phyloP scores from a whole-genome alignment of 169 alveolate species.

The Toxoplasma gondii region DNA sequence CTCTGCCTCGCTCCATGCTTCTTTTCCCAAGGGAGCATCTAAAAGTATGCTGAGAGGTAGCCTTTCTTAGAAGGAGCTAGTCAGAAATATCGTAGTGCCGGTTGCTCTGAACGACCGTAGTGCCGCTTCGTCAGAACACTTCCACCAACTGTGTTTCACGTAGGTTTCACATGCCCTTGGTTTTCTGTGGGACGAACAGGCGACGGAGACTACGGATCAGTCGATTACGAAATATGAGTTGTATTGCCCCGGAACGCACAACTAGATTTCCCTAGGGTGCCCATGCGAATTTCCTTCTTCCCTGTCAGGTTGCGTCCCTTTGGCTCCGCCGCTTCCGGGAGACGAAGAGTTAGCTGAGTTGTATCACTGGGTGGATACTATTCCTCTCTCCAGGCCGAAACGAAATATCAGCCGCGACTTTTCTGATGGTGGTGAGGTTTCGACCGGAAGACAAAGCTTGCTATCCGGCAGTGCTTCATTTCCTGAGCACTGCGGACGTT shows the following conservation, averaged over 20 bases:
- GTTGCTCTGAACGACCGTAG: too few relatives aligned
- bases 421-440: slow-evolving; percentile 81
- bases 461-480: not conserved
- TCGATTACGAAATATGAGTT: too few relatives aligned
- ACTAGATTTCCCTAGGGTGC: too few relatives aligned
- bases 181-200: too few relatives aligned
- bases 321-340: slow-evolving; percentile 22
- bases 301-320: not conserved
- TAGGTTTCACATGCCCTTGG: too few relatives aligned
- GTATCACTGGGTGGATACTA: slow-evolving; percentile 89
- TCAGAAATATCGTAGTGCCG: too few relatives aligned
- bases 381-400: slow-evolving; percentile 89
- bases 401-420: slow-evolving; percentile 87
- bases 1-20: not conserved
- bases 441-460: not conserved
- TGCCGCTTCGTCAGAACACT: too few relatives aligned
- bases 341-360: slow-evolving; percentile 80
- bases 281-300: not conserved
- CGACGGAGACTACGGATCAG: too few relatives aligned
- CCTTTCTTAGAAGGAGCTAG: too few relatives aligned
- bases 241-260: too few relatives aligned
- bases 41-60: not conserved
- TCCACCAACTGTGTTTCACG: too few relatives aligned
- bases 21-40: not conserved
- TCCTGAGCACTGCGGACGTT: too few relatives aligned